phyloP scores from a whole-genome alignment of 2,329 filamentous ascomycete species.

The Monosporascus sp. region DNA sequence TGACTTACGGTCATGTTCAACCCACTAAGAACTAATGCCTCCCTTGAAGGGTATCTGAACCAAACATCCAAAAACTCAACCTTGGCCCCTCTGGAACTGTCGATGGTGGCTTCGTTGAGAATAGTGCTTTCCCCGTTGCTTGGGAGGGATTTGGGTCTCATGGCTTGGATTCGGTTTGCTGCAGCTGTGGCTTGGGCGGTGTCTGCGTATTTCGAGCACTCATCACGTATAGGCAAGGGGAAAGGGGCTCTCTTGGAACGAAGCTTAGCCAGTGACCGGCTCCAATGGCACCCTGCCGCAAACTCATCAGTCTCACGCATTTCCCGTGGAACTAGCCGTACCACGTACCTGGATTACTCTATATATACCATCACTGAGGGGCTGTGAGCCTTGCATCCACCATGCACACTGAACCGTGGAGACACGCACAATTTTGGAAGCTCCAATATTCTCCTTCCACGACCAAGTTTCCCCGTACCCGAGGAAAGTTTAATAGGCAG shows the following conservation, averaged over 20 bases:
- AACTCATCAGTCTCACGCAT: slow-evolving; percentile 1
- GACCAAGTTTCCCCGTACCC: slow-evolving; percentile 63
- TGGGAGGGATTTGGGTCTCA: slow-evolving; percentile 38
- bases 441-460: slow-evolving; percentile 43
- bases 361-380: slow-evolving; percentile 53
- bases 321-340: neutral
- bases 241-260: slow-evolving; percentile 41
- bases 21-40: slow-evolving; percentile 51
- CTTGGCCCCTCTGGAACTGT: slow-evolving; percentile 43
- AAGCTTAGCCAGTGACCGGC: slow-evolving; percentile 65
- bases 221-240: neutral
- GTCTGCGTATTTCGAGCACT: slow-evolving; percentile 25
- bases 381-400: slow-evolving; percentile 5
- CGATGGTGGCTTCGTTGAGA: slow-evolving; percentile 31
- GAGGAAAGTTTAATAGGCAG: slow-evolving; percentile 45
- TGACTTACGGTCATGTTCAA: slow-evolving; percentile 48
- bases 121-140: slow-evolving; percentile 16
- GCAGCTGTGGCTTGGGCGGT: slow-evolving; percentile 54
- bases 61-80: slow-evolving; percentile 52
- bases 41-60: slow-evolving; percentile 57
- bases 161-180: slow-evolving; percentile 50
- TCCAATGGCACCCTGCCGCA: slow-evolving; percentile 47
- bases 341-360: slow-evolving; percentile 50
- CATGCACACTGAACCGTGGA: neutral
- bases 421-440: slow-evolving; percentile 37